Evolutionary conservation across 352 stramenopile species (phyloP).

Genomic region (Phytophthora uliginosa): DNA sequence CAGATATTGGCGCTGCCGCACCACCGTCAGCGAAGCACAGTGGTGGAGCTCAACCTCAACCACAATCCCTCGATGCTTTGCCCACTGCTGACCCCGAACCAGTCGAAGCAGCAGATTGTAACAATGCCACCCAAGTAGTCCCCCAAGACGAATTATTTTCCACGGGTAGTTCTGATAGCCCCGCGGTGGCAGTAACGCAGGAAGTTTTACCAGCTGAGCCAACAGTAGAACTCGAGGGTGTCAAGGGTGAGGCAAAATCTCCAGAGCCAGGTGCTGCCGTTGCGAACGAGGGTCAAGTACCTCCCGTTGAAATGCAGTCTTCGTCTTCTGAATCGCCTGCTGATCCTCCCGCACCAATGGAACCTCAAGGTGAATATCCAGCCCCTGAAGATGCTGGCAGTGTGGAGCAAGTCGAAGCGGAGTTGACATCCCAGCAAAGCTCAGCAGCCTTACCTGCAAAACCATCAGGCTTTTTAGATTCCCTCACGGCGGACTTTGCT

Average conservation of each 20-base stretch:
- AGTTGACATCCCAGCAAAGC: constrained; percentile 1
- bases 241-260: not conserved
- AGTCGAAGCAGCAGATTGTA: not conserved
- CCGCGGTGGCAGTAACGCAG: not conserved
- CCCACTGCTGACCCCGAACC: not conserved
- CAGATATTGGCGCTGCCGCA: not conserved
- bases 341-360: not conserved
- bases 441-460: constrained; percentile 13
- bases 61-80: not conserved
- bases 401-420: not conserved
- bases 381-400: not conserved
- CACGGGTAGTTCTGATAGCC: not conserved
- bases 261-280: not conserved
- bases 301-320: not conserved
- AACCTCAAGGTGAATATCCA: constrained; percentile 1
- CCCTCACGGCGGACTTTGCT: constrained; percentile 44
- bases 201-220: not conserved
- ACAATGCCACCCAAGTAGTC: not conserved
- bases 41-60: not conserved
- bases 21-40: not conserved
- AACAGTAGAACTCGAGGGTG: not conserved
- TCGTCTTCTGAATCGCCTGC: not conserved
- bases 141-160: not conserved
- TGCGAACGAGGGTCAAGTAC: not conserved
- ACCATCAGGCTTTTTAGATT: constrained; percentile 32